phyloP scores from a whole-genome alignment of 1,284 basidiomycete genomes.

The Takashimella tepidaria region DNA sequence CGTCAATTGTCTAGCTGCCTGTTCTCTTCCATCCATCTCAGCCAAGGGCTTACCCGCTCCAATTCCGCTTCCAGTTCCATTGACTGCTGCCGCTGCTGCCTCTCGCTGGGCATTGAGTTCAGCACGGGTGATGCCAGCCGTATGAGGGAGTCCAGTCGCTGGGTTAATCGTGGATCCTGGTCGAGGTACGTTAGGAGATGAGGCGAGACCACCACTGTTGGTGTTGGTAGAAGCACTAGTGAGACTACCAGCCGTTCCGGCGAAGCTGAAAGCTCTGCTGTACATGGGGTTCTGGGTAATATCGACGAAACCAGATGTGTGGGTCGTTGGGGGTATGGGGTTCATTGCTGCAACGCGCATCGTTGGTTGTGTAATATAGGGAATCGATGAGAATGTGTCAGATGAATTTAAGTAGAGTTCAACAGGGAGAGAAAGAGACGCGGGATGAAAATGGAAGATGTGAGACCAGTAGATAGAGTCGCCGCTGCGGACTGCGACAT shows the following conservation, averaged over 20 bases:
- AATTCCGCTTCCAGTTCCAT: background rate
- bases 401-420: background rate
- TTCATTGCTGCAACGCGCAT: background rate
- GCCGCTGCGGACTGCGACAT: too few species aligned
- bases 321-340: background rate
- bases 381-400: background rate
- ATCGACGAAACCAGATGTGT: background rate
- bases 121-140: constrained; percentile 35
- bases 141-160: constrained; percentile 31
- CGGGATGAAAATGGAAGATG: too few species aligned
- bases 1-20: constrained; percentile 35
- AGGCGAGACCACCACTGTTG: constrained; percentile 19
- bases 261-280: background rate
- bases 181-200: constrained; percentile 24
- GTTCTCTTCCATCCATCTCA: constrained; percentile 33
- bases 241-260: too few species aligned
- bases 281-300: background rate
- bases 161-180: constrained; percentile 31
- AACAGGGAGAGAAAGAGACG: background rate
- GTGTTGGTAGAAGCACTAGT: too few species aligned
- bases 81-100: constrained; percentile 50
- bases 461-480: too few species aligned
- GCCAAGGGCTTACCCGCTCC: constrained; percentile 6
- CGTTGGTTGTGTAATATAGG: background rate
- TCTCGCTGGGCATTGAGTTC: constrained; percentile 32